phyloP scores from a whole-genome alignment of 495 filamentous ascomycete genomes.

The Cudoniella acicularis region DNA sequence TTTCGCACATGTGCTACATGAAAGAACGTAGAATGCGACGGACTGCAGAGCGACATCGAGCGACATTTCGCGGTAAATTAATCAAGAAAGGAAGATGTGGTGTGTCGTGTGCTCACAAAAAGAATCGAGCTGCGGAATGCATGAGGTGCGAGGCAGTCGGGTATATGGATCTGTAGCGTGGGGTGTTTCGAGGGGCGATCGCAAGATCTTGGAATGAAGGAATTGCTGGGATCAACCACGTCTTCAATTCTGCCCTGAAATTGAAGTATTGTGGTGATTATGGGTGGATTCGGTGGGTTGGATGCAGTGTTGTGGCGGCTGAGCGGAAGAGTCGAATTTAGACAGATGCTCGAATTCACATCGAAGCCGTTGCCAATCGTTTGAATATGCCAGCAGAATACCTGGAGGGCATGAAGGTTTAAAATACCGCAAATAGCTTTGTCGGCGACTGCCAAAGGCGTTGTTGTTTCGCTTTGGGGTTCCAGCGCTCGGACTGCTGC shows the following conservation, averaged over 20 bases:
- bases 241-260: background rate
- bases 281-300: background rate
- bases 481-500: background rate
- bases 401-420: background rate
- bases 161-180: background rate
- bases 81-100: background rate
- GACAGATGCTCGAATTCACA: background rate
- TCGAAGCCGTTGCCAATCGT: background rate
- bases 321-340: background rate
- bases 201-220: background rate
- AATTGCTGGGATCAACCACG: background rate
- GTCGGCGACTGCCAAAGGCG: background rate
- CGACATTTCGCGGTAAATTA: slow-evolving; percentile 39
- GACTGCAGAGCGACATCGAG: slow-evolving; percentile 62
- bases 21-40: slow-evolving; percentile 79
- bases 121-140: slow-evolving; percentile 15
- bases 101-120: slow-evolving; percentile 1
- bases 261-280: background rate
- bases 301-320: background rate
- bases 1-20: slow-evolving; percentile 76
- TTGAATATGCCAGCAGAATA: background rate
- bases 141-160: slow-evolving; percentile 10
- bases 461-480: background rate
- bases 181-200: slow-evolving; percentile 10
- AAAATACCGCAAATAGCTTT: background rate